A percentile compares a stretch with the other conserved stretches of the same genome.
These are phyloP conservation scores for Scheffersomyces stambukii DNA, from an alignment of 1,139 yeast genomes.

Conservation along the genomic window DNA sequence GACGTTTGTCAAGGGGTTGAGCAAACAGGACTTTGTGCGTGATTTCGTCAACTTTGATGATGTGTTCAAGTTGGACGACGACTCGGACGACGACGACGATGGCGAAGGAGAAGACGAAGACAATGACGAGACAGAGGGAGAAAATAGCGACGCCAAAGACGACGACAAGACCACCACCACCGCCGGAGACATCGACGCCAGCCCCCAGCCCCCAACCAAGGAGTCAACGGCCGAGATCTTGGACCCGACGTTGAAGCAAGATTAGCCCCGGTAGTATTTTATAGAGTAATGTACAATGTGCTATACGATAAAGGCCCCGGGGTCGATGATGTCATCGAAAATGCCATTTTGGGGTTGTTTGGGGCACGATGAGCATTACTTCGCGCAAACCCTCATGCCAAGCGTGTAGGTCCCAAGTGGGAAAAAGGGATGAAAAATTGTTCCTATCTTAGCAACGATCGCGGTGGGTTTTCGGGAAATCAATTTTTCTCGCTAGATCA, in stretches of 20 bases:
- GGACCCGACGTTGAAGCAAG: conserved; percentile 24
- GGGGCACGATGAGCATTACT: no score
- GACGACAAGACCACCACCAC: conserved; percentile 3
- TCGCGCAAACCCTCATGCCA: no score
- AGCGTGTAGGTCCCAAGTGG: no score
- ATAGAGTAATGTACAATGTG: no score
- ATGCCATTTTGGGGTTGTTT: no score
- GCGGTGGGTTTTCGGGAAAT: no score
- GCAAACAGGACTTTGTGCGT: conserved; percentile 26
- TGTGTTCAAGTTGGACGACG: conserved; percentile 10
- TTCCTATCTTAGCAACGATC: no score
- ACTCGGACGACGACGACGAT: conserved; percentile 11
- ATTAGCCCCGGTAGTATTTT: no score
- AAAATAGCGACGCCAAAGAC: conserved; percentile 2
- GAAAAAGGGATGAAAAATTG: no score
- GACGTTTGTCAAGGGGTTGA: conserved; percentile 16
- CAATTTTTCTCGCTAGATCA: no score
- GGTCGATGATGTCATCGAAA: no score
- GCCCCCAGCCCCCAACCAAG: conserved; percentile 1
- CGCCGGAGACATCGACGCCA: background rate
- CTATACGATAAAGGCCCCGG: no score
- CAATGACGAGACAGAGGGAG: conserved; percentile 6
- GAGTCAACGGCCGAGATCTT: conserved; percentile 15
- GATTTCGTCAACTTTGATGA: conserved; percentile 29
- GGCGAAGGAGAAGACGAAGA: conserved; percentile 13